Percentiles rank a stretch among this genome's conserved stretches.
These are phyloP conservation scores for Mrakia gelida DNA, from an alignment of 768 basidiomycete genomes.

Conservation along the genomic window DNA sequence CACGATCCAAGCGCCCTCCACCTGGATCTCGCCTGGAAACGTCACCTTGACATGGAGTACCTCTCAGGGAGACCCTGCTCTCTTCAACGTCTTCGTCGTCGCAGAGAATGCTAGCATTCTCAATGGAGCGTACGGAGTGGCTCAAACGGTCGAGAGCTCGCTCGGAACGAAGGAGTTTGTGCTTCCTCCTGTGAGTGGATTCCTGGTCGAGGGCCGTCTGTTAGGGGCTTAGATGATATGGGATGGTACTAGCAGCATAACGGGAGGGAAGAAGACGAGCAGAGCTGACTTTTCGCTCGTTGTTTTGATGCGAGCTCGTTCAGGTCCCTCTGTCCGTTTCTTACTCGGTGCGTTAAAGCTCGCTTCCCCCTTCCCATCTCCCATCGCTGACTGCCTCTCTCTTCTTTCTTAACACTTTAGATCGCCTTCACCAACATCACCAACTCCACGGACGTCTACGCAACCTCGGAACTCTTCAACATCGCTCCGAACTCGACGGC, in stretches of 20 bases:
- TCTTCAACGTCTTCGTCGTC: conserved; percentile 3
- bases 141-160: neutral
- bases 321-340: neutral
- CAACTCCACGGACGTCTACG: neutral
- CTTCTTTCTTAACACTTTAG: neutral
- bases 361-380: neutral
- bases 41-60: neutral
- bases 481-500: neutral
- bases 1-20: neutral
- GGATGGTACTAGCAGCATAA: too few relatives aligned
- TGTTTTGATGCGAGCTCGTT: too few relatives aligned
- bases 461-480: neutral
- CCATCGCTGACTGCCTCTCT: neutral
- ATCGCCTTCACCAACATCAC: neutral
- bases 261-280: neutral
- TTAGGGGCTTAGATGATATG: too few relatives aligned
- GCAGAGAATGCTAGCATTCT: neutral
- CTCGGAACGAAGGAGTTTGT: neutral
- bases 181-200: neutral
- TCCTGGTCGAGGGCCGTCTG: too few relatives aligned
- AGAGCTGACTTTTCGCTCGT: neutral
- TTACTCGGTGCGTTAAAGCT: neutral
- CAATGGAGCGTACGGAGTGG: neutral
- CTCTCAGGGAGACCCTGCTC: neutral
- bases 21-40: conserved; percentile 3